Base-by-base conservation (phyloP, 2,329 filamentous ascomycete species). In the Colletotrichum sp. region DNA sequence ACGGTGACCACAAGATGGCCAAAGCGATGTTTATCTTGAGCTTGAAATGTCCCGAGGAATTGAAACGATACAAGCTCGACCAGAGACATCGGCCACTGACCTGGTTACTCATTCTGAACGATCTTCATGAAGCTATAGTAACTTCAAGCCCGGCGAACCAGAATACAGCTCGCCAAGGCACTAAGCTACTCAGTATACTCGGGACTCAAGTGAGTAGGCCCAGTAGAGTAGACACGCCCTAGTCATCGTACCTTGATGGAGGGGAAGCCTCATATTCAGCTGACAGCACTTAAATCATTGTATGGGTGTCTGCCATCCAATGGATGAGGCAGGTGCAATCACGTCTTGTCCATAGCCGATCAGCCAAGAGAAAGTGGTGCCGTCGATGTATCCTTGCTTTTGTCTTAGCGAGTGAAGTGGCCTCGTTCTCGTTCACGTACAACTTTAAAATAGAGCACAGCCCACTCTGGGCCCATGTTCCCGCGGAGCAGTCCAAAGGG, bases 61-160 rank as follows among this genome's bases (percentile, higher is more conserved):
- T 13, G 43, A 51, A 51, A 51, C 38, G 38, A n/a, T 47, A 47
- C 43, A 51, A 51, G n/a, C n/a, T 51, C 43, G 12, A 6, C n/a
- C 43, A 51, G n/a, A 51, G n/a, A 51, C 2, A 21, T 8, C n/a
- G 21, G 43, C n/a, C 12, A 12, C 43, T 13, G 2, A 13, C n/a
- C 43, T 21, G 1, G 7, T 0, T 21, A 0, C 1, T 11, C 43
- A 2, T 51, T 5, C 12, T 21, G n/a, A 51, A 13, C 6, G 43
- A 51, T 51, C 43, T 51, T 21, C 11, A 21, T 51, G 43, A 51
- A 3, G n/a, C n/a, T 21, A n/a, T 7, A 51, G 11, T 51, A 21
- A 51, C 2, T 51, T 13, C n/a, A 24, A 3, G n/a, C 43, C n/a
- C 43, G n/a, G n/a, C 43, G 43, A 51, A 51, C 11, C 15, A 13